These are phyloP conservation scores for Diaporthe sp. DNA, from an alignment of 2,329 filamentous ascomycete genomes.

Conservation along the genomic window DNA sequence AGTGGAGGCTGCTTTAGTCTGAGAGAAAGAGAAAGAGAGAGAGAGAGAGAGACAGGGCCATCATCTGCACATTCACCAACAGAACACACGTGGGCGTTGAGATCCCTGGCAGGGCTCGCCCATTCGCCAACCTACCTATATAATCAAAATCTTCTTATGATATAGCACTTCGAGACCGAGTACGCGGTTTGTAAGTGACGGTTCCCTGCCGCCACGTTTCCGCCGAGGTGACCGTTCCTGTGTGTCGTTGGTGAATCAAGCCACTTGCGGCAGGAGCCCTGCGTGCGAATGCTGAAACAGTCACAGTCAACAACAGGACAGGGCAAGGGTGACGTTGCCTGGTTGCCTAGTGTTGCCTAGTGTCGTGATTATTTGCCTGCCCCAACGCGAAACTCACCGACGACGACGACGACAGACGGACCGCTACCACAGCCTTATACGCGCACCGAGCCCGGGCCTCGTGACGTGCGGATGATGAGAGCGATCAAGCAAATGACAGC, in stretches of 20 bases:
- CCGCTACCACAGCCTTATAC: not conserved
- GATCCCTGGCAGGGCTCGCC: slow-evolving; percentile 3
- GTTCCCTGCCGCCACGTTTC: not conserved
- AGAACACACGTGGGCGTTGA: slow-evolving; percentile 28
- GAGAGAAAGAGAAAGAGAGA: not conserved
- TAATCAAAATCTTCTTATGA: slow-evolving; percentile 23
- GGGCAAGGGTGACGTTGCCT: not conserved
- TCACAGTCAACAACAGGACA: not conserved
- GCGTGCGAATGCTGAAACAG: slow-evolving; percentile 3
- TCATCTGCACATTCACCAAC: not conserved
- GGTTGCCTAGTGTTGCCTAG: no score
- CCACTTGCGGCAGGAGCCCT: not conserved
- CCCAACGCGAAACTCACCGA: slow-evolving; percentile 6
- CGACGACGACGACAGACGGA: no score
- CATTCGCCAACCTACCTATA: slow-evolving; percentile 20
- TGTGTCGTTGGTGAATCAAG: not conserved
- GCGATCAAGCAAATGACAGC: not conserved
- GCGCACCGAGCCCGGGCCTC: not conserved
- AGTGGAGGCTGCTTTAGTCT: slow-evolving; percentile 1
- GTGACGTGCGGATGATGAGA: not conserved
- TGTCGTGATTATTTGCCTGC: not conserved
- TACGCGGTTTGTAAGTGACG: not conserved
- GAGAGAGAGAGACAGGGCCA: not conserved
- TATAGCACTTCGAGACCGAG: not conserved
- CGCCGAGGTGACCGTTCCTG: slow-evolving; percentile 11